These are phyloP conservation scores for Lyophyllum semitale DNA, from an alignment of 768 basidiomycete species.

Conservation along the genomic window DNA sequence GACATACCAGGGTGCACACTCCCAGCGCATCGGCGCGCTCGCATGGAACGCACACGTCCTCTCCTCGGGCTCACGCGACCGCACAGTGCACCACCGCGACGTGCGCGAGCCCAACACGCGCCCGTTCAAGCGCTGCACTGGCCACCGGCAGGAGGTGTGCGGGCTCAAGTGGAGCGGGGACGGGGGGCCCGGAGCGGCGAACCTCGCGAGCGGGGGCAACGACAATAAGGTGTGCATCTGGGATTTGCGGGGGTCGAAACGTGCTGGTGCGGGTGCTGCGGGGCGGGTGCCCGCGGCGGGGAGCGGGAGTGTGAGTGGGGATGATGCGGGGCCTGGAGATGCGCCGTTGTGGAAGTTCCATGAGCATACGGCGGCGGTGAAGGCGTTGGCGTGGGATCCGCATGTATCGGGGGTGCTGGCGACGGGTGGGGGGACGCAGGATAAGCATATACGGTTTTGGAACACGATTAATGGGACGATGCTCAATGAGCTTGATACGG, in stretches of 20 bases:
- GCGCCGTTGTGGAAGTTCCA: conserved; percentile 91
- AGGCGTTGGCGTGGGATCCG: conserved; percentile 98
- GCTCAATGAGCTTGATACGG: conserved; percentile 89
- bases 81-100: conserved; percentile 89
- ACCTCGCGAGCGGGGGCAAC: conserved; percentile 92
- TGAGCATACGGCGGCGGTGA: conserved; percentile 96
- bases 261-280: conserved; percentile 25
- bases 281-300: conserved; percentile 22
- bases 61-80: conserved; percentile 89
- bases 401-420: conserved; percentile 90
- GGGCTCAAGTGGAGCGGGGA: conserved; percentile 88
- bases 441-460: conserved; percentile 98
- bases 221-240: conserved; percentile 99
- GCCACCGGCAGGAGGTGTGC: conserved; percentile 93
- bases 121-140: conserved; percentile 72
- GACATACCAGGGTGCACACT: conserved; percentile 83
- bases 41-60: conserved; percentile 92
- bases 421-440: conserved; percentile 97
- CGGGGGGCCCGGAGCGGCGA: conserved; percentile 41
- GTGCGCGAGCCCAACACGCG: conserved; percentile 68
- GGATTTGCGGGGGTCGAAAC: conserved; percentile 69
- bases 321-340: conserved; percentile 42
- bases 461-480: conserved; percentile 86
- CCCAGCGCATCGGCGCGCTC: conserved; percentile 88
- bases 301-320: conserved; percentile 5